Evolutionary conservation across 768 basidiomycete genomes (phyloP).

Genomic region (Mycena chlorophos): DNA sequence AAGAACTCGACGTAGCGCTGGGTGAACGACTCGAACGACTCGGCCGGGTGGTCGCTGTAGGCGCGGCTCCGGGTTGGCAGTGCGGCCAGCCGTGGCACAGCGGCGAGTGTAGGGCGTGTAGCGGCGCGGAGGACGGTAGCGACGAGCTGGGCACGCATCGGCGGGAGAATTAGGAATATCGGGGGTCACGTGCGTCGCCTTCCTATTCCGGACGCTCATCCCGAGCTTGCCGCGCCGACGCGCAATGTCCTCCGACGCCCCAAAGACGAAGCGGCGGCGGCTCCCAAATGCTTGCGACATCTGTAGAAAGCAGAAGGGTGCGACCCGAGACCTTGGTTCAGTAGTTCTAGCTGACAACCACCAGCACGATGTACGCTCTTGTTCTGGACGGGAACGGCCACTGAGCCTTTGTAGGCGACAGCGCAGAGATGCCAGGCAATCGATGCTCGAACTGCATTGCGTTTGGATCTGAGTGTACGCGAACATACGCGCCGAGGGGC

Average conservation of each 20-base stretch:
- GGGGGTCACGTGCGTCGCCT: too few relatives aligned
- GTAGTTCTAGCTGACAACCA: constrained; percentile 1
- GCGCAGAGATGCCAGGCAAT: constrained; percentile 42
- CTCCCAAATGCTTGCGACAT: constrained; percentile 62
- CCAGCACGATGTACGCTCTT: constrained; percentile 48
- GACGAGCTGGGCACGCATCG: constrained; percentile 60
- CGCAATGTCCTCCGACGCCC: constrained; percentile 4
- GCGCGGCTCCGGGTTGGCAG: constrained; percentile 48
- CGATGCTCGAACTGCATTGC: constrained; percentile 43
- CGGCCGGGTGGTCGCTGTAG: constrained; percentile 71
- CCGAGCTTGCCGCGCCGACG: background rate
- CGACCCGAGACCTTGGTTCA: constrained; percentile 11
- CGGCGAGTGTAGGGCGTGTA: constrained; percentile 48
- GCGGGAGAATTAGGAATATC: background rate
- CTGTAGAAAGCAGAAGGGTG: constrained; percentile 63
- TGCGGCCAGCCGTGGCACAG: constrained; percentile 33
- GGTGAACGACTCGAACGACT: constrained; percentile 93
- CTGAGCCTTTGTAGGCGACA: constrained; percentile 36
- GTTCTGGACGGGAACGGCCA: background rate
- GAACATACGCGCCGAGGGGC: constrained; percentile 37
- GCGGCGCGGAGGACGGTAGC: constrained; percentile 62
- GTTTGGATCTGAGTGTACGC: constrained; percentile 39
- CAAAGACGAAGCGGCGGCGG: constrained; percentile 44
- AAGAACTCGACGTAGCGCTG: constrained; percentile 94
- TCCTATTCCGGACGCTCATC: too few relatives aligned